These are phyloP conservation scores for Luzula sylvatica DNA, from an alignment of 176 grass and related monocot species.

Conservation along the genomic window DNA sequence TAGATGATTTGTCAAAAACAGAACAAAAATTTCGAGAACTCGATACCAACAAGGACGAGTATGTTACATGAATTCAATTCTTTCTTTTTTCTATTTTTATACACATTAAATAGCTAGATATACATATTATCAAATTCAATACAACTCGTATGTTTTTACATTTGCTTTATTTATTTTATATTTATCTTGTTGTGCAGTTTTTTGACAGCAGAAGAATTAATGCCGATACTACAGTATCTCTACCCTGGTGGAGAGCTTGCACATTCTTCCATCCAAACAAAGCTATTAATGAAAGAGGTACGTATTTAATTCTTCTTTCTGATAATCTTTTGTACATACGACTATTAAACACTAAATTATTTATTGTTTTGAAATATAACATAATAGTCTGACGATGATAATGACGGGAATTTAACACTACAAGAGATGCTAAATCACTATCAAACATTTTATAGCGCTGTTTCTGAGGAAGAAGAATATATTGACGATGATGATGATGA, in stretches of 20 bases:
- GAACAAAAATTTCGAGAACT: slow-evolving; percentile 27
- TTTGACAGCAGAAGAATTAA: slow-evolving; percentile 35
- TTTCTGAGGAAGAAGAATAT: slow-evolving; percentile 11
- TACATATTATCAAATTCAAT: no score
- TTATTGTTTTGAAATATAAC: no score
- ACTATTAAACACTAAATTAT: no score
- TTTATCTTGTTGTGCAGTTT: neutral
- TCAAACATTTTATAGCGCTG: slow-evolving; percentile 21
- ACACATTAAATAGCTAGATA: no score
- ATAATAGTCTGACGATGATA: slow-evolving; percentile 27
- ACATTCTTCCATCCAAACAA: slow-evolving; percentile 8
- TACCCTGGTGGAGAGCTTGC: slow-evolving; percentile 29
- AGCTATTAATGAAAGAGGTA: slow-evolving; percentile 29
- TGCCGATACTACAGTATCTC: slow-evolving; percentile 22
- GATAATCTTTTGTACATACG: no score
- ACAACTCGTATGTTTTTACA: no score
- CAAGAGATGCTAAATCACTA: slow-evolving; percentile 39
- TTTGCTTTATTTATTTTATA: neutral
- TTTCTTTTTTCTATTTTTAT: neutral
- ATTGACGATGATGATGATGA: slow-evolving; percentile 3
- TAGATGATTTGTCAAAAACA: neutral
- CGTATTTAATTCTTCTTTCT: neutral
- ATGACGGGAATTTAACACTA: slow-evolving; percentile 24
- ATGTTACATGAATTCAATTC: no score
- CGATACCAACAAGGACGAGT: slow-evolving; percentile 29